These are phyloP conservation scores for Astrothelium macrocarpum DNA, from an alignment of 495 filamentous ascomycete species.

Conservation along the genomic window DNA sequence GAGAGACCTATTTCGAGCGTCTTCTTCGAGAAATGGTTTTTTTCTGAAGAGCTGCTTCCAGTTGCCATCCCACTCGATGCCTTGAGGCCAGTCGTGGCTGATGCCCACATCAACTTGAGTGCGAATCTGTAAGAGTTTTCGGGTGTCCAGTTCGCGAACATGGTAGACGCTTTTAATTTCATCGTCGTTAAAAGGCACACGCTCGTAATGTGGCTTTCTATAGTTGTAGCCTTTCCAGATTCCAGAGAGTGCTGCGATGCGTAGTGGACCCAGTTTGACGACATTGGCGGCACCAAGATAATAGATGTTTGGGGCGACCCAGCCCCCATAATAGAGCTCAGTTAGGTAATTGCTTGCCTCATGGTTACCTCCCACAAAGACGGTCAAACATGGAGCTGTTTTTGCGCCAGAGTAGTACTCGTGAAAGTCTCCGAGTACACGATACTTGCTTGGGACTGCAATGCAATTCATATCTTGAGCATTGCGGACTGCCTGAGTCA, in stretches of 20 bases:
- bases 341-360: conserved; percentile 79
- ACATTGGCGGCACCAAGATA: conserved; percentile 90
- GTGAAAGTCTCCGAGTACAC: conserved; percentile 77
- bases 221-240: conserved; percentile 90
- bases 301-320: conserved; percentile 95
- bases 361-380: conserved; percentile 92
- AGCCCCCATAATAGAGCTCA: conserved; percentile 93
- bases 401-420: conserved; percentile 77
- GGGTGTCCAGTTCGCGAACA: conserved; percentile 76
- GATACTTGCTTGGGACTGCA: conserved; percentile 76
- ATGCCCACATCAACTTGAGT: conserved; percentile 81
- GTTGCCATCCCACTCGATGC: conserved; percentile 67
- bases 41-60: conserved; percentile 47
- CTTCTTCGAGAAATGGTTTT: conserved; percentile 64
- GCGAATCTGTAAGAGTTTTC: conserved; percentile 76
- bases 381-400: conserved; percentile 72
- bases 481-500: conserved; percentile 67
- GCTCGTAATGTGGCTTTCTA: conserved; percentile 66
- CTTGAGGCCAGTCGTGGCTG: conserved; percentile 90
- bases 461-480: conserved; percentile 75
- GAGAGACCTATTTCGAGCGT: conserved; percentile 61
- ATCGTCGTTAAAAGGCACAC: conserved; percentile 67
- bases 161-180: conserved; percentile 79
- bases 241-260: conserved; percentile 83
- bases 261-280: conserved; percentile 66